Conservation (phyloP, 73 alveolate genomes). For the Paramecium primaurelia region DNA sequence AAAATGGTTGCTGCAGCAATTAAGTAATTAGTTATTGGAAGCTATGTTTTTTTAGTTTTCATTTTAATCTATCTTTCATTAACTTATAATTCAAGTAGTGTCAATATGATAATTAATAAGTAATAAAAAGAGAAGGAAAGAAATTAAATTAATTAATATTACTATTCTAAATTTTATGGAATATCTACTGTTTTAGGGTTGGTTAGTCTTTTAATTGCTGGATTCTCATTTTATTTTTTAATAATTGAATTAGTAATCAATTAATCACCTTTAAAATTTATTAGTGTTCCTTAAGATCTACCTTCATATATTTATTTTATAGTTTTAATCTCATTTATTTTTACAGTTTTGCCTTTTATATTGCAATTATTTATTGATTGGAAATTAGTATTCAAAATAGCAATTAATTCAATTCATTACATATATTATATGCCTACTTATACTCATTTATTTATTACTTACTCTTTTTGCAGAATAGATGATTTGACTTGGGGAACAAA, state of each 20-base stretch:
- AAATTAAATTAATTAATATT: neutral
- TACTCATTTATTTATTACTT: constrained; percentile 43
- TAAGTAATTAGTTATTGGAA: neutral
- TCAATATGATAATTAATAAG: neutral
- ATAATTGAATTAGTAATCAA: neutral
- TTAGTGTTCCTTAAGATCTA: neutral
- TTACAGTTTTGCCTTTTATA: neutral
- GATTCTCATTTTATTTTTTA: neutral
- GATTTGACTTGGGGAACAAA: constrained; percentile 65
- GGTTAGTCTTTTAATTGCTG: neutral
- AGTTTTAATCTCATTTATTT: neutral
- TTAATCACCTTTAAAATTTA: neutral
- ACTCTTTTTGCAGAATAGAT: constrained; percentile 60
- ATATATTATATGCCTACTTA: constrained; percentile 42
- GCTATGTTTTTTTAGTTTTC: neutral
- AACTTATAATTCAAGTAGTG: neutral
- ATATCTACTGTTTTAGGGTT: constrained; percentile 49
- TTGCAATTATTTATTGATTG: neutral
- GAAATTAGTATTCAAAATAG: neutral
- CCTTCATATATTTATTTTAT: neutral
- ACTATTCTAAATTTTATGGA: constrained; percentile 11
- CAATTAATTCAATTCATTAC: constrained; percentile 22
- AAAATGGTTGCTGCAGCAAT: neutral
- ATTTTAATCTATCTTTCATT: neutral
- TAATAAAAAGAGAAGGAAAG: neutral